Percentiles rank a stretch among this genome's conserved stretches.
phyloP scores from a whole-genome alignment of 1,139 yeast genomes.

The Suhomyces yuchorum region DNA sequence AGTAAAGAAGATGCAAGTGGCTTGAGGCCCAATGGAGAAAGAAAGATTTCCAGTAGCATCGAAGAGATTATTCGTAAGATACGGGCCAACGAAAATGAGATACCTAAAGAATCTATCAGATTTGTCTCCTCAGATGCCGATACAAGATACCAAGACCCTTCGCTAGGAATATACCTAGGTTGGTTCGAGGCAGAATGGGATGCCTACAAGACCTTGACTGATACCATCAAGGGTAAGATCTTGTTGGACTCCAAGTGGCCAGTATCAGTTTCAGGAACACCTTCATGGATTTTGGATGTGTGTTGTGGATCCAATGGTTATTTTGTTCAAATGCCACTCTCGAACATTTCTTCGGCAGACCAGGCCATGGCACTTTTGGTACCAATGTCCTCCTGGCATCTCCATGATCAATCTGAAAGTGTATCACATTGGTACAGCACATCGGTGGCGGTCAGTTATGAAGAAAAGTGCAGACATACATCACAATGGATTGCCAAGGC shows the following conservation, averaged over 20 bases:
- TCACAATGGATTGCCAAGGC: slow-evolving; percentile 11
- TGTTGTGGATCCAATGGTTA: slow-evolving; percentile 9
- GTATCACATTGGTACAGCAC: slow-evolving; percentile 12
- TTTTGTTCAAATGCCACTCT: slow-evolving; percentile 10
- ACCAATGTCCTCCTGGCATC: slow-evolving; percentile 14
- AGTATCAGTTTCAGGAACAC: slow-evolving; percentile 6
- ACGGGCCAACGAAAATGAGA: slow-evolving; percentile 5
- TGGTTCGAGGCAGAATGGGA: slow-evolving; percentile 11
- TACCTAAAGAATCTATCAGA: slow-evolving; percentile 4
- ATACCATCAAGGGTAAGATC: slow-evolving; percentile 6
- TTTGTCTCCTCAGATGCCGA: slow-evolving; percentile 6
- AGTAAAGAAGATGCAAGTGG: background rate
- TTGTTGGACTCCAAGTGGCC: slow-evolving; percentile 10
- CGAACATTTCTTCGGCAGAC: slow-evolving; percentile 10
- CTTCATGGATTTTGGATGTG: slow-evolving; percentile 12
- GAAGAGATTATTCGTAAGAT: slow-evolving; percentile 11
- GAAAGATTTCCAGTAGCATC: background rate
- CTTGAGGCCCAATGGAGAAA: background rate
- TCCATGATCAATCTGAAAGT: slow-evolving; percentile 8
- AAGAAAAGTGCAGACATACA: slow-evolving; percentile 1
- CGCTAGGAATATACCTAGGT: slow-evolving; percentile 7
- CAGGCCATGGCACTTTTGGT: slow-evolving; percentile 11
- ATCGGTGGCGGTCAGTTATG: slow-evolving; percentile 1
- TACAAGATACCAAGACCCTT: slow-evolving; percentile 9
- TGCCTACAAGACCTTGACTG: slow-evolving; percentile 8